Base-by-base conservation (phyloP, 1,284 basidiomycete species). In the Apiotrichum domesticum region DNA sequence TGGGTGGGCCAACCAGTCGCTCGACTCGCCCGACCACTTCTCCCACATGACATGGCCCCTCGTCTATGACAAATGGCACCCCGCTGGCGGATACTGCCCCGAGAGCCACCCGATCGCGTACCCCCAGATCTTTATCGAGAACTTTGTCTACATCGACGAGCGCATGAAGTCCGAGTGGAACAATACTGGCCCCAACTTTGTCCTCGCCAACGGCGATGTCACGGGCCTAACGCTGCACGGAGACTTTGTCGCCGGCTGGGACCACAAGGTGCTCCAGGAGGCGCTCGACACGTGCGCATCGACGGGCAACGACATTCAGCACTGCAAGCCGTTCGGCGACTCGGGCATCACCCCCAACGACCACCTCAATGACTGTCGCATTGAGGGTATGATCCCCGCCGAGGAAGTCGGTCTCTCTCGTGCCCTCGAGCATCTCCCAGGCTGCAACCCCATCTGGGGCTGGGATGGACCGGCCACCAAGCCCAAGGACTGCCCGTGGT, bases 11-110 rank as follows among this genome's bases (percentile, higher is more conserved):
- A 61, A 65, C 59, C 66, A 68, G 35, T 55, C 58, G 21, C 51
- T 68, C 29, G 65, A 69, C 55, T 69, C 67, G n/a, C 32, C 41
- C 2, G 70, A 75, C 61, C 69, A 74, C 59, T 75, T 75, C 63
- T 69, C 67, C 10, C 73, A 75, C 61, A 69, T 75, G 67, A 56
- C 67, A 6, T 75, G 72, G 72, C 71, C 71, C 1, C 51, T 65
- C 39, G 14, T 33, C 14, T 43, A 47, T 10, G 42, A 35, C 35
- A 4, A 7, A 13, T 42, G n/a, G n/a, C 7, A 9, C 2, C 37
- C 9, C 4, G n/a, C 14, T 11, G 10, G 9, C 15, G n/a, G 15
- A 35, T 6, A 6, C n/a, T 61, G 59, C 56, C 59, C 59, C 43
- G 46, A 50, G 29, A 48, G 52, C 14, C 59, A 61, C 51, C 59